Percentiles rank a stretch among this genome's conserved stretches.
phyloP scores from a whole-genome alignment of 2,329 filamentous ascomycete genomes.

The Colletotrichum coccodes region DNA sequence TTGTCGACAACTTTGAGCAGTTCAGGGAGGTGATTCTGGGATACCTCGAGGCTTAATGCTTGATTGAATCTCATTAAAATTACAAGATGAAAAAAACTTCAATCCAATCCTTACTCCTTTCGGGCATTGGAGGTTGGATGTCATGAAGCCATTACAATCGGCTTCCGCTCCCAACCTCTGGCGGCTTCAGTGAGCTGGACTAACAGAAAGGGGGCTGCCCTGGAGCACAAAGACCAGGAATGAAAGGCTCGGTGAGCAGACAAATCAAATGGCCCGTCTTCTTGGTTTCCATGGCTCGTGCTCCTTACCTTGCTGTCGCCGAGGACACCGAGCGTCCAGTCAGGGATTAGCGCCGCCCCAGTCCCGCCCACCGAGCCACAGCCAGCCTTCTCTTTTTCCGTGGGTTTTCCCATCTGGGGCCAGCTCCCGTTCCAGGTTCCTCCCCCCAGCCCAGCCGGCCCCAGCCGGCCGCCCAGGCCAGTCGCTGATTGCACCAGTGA shows the following conservation, averaged over 20 bases:
- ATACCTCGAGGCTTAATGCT: conserved; percentile 36
- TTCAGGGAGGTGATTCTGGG: conserved; percentile 41
- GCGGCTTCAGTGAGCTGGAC: conserved; percentile 9
- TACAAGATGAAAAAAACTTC: not conserved
- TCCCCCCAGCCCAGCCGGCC: not conserved
- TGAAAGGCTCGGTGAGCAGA: not conserved
- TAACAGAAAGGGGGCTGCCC: not conserved
- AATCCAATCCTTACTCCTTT: not conserved
- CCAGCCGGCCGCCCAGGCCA: not conserved
- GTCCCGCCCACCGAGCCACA: conserved; percentile 1
- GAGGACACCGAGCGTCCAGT: not conserved
- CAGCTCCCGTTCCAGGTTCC: not conserved
- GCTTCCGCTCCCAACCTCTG: conserved; percentile 22
- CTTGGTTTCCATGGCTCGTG: not conserved
- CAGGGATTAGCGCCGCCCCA: not conserved
- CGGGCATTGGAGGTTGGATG: conserved; percentile 2
- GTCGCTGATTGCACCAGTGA: conserved; percentile 2
- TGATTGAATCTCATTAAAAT: not conserved
- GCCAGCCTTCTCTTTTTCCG: conserved; percentile 25
- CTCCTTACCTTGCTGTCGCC: not conserved
- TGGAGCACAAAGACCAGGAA: not conserved
- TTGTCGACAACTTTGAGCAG: conserved; percentile 47
- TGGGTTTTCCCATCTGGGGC: conserved; percentile 5
- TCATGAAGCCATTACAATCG: not conserved
- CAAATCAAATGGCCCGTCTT: not conserved